These are phyloP conservation scores for Candida insectorum DNA, from an alignment of 805 yeast species.

Conservation along the genomic window DNA sequence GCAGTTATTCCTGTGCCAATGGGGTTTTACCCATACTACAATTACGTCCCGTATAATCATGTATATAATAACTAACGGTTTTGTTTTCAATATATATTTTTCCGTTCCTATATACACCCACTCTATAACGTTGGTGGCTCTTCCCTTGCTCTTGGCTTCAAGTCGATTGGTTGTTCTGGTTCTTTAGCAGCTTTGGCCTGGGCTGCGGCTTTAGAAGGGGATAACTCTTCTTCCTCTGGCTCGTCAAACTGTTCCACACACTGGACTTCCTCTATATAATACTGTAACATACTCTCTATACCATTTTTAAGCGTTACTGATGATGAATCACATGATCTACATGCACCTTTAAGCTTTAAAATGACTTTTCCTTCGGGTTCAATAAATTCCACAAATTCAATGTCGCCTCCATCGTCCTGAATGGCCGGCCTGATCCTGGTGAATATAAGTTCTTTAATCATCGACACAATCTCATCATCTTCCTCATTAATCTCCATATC, in stretches of 20 bases:
- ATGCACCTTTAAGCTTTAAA: conserved; percentile 63
- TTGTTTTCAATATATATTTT: too few species aligned
- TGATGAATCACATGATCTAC: conserved; percentile 68
- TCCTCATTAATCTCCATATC: conserved; percentile 51
- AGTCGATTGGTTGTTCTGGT: conserved; percentile 6
- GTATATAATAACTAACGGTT: conserved; percentile 9
- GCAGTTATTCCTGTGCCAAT: conserved; percentile 1
- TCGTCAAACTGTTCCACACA: conserved; percentile 53
- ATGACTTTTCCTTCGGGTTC: conserved; percentile 57
- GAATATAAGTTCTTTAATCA: conserved; percentile 67
- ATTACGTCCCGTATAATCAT: conserved; percentile 3
- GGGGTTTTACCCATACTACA: conserved; percentile 4
- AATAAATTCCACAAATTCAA: conserved; percentile 57
- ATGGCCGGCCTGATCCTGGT: conserved; percentile 72
- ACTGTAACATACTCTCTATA: conserved; percentile 67
- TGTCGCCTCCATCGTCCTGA: conserved; percentile 75
- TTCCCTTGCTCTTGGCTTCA: conserved; percentile 8
- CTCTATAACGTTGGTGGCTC: conserved; percentile 11
- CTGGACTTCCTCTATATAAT: conserved; percentile 65
- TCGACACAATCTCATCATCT: conserved; percentile 62
- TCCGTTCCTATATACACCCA: conserved; percentile 5
- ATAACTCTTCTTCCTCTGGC: conserved; percentile 13
- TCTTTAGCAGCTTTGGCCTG: conserved; percentile 1
- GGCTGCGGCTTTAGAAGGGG: not conserved
- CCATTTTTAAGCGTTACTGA: conserved; percentile 67